Base-by-base conservation (phyloP, 306 rosid species). In the Pyrus pyrifolia region DNA sequence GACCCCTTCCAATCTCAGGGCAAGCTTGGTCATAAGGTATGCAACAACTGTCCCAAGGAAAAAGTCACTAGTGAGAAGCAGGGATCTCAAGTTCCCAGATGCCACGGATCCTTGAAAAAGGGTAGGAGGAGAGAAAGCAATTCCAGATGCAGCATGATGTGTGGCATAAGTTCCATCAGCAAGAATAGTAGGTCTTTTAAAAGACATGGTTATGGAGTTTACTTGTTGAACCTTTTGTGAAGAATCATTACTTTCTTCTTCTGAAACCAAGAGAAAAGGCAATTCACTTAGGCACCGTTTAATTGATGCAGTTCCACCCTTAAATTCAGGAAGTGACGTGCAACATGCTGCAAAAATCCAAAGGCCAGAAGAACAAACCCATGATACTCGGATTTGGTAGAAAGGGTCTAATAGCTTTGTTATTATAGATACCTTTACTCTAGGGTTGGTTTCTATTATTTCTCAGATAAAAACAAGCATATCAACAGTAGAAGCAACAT, bases 271-370 rank as follows among this genome's bases (percentile, higher is more conserved):
- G 76, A 76, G 87, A 83, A 91, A 89, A 0, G 94, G 97, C 8
- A 91, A 80, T 25, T 91, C 97, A 57, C 97, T 94, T 70, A 91
- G 92, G 78, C 97, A 89, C 82, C 87, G 92, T 83, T 91, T 91
- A 53, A 91, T 86, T n/a, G 86, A 46, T 1, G 81, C 73, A 30
- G 89, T 85, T 62, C 92, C 97, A 77, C 78, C 87, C 78, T 89
- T 92, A 67, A 86, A 91, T 81, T 91, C 94, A 1, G 94, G 87
- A 23, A 89, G 93, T 3, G 96, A 91, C 30, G 87, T 73, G 25
- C 96, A 91, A 72, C 84, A 91, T 68, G 87, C 92, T 10, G 90
- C 96, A 78, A 91, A 84, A 29, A 91, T 87, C 93, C 96, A 91
- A 76, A 91, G 88, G 5, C 93, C 93, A 3, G 89, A 89, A 0